Conservation (phyloP, 805 yeast species). For the Nakazawaea pomicola region DNA sequence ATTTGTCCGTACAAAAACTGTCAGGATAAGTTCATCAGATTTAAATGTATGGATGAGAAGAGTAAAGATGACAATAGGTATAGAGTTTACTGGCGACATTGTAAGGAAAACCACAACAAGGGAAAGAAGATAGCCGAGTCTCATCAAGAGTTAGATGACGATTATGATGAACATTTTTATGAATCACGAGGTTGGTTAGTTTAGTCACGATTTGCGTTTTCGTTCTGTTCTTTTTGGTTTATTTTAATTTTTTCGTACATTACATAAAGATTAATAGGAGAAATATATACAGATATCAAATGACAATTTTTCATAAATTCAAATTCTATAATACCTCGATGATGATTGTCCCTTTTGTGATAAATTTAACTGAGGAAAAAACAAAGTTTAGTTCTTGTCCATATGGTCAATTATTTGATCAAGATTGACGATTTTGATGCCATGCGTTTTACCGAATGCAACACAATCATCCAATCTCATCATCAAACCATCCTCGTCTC, state of each 20-base stretch:
- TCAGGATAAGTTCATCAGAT: slow-evolving; percentile 1
- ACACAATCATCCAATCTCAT: slow-evolving; percentile 87
- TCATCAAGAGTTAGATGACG: neutral
- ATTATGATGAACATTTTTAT: too few relatives aligned
- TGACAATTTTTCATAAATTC: too few relatives aligned
- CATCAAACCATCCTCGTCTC: slow-evolving; percentile 92
- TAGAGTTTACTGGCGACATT: slow-evolving; percentile 11
- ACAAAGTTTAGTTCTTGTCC: slow-evolving; percentile 16
- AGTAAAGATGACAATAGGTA: neutral
- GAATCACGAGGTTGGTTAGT: too few relatives aligned
- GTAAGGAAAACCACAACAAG: slow-evolving; percentile 7
- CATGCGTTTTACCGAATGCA: slow-evolving; percentile 56
- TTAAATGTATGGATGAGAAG: neutral
- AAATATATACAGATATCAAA: too few relatives aligned
- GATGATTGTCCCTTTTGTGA: too few relatives aligned
- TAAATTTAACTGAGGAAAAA: too few relatives aligned
- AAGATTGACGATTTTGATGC: slow-evolving; percentile 71
- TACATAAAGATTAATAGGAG: too few relatives aligned
- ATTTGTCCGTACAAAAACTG: slow-evolving; percentile 10
- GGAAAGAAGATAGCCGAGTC: slow-evolving; percentile 1
- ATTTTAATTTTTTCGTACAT: too few relatives aligned
- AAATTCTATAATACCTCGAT: too few relatives aligned
- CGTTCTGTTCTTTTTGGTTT: too few relatives aligned
- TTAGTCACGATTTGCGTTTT: too few relatives aligned
- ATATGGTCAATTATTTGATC: slow-evolving; percentile 63